Percentiles rank a stretch among this genome's conserved stretches.
phyloP scores from a whole-genome alignment of 2,329 filamentous ascomycete genomes.

The Acarospora socialis region DNA sequence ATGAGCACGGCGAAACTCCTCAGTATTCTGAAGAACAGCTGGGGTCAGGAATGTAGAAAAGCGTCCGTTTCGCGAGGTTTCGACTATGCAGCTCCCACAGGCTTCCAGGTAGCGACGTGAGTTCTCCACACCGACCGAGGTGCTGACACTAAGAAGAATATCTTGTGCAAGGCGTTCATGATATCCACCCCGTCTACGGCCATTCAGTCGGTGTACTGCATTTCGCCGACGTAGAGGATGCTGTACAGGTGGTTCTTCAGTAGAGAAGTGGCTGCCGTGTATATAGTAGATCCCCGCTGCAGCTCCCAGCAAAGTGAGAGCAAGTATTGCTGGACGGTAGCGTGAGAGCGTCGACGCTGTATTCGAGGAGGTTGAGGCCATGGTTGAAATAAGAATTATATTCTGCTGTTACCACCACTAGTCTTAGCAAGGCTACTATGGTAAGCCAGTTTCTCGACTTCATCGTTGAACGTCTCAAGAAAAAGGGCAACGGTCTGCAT shows the following conservation, averaged over 20 bases:
- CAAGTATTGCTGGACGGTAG: constrained; percentile 13
- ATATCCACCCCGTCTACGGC: constrained; percentile 7
- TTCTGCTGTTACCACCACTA: no score
- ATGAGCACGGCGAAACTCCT: background rate
- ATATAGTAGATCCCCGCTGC: constrained; percentile 13
- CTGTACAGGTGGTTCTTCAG: background rate
- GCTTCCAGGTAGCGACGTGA: background rate
- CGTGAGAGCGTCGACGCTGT: constrained; percentile 9
- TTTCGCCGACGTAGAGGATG: constrained; percentile 2
- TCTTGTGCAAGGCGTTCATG: constrained; percentile 1
- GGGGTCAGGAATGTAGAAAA: background rate
- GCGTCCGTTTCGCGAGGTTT: no score
- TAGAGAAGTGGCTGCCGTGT: constrained; percentile 5
- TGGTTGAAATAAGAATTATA: no score
- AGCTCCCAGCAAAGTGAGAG: constrained; percentile 11
- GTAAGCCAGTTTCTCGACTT: no score
- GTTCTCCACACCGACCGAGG: background rate
- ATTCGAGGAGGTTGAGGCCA: no score
- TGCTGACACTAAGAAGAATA: background rate
- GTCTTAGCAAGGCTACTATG: no score
- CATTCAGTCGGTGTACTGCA: constrained; percentile 13
- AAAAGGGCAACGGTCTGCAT: no score
- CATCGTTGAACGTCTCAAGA: no score
- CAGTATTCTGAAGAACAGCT: background rate
- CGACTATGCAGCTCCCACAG: background rate